Percentiles rank a stretch among this genome's conserved stretches.
Evolutionary conservation across 2,329 filamentous ascomycete species (phyloP).

Genomic region (Drechslerella dactyloides): DNA sequence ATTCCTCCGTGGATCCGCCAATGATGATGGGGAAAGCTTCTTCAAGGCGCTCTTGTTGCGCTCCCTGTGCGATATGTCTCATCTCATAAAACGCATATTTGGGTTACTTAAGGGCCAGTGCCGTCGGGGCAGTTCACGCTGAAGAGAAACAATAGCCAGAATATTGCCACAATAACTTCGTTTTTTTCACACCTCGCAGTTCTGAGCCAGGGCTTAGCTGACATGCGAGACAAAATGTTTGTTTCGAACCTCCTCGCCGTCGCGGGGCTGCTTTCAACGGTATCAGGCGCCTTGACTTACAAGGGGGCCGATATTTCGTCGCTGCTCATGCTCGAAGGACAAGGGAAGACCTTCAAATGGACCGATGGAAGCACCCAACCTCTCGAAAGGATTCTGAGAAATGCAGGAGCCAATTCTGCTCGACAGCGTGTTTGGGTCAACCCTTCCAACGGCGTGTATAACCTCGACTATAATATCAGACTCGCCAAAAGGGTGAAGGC

Average conservation of each 20-base stretch:
- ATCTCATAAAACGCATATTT: no score
- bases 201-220: no score
- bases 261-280: slow-evolving; percentile 17
- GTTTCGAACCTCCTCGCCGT: slow-evolving; percentile 11
- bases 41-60: no score
- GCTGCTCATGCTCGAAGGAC: slow-evolving; percentile 66
- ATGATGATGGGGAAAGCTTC: no score
- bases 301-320: slow-evolving; percentile 76
- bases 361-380: slow-evolving; percentile 63
- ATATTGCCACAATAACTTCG: no score
- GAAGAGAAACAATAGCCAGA: no score
- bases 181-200: no score
- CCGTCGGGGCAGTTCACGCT: no score
- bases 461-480: slow-evolving; percentile 72
- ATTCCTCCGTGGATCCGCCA: no score
- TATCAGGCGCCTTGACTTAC: slow-evolving; percentile 64
- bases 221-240: slow-evolving; percentile 17
- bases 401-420: slow-evolving; percentile 71
- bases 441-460: slow-evolving; percentile 69
- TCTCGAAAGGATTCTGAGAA: slow-evolving; percentile 69
- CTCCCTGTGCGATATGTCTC: no score
- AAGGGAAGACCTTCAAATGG: slow-evolving; percentile 68
- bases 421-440: slow-evolving; percentile 77
- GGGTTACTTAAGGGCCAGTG: no score
- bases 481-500: slow-evolving; percentile 71